Conservation (phyloP, 169 alveolate species). For the Plasmodium fragile region DNA sequence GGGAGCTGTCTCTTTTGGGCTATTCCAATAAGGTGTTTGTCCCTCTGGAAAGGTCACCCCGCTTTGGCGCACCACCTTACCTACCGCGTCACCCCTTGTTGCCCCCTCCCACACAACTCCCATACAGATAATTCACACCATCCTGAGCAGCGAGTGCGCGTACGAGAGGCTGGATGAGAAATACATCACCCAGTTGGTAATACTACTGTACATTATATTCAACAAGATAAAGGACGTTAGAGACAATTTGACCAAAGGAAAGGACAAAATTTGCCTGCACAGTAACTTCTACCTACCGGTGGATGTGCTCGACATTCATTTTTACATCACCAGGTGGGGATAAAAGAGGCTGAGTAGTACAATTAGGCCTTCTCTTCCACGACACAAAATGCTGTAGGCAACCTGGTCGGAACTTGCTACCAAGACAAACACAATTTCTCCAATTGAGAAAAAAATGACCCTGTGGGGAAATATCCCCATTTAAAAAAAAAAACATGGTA, state of each 20-base stretch:
- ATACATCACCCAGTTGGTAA: conserved; percentile 13
- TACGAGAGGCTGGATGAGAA: conserved; percentile 10
- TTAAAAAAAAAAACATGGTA: background rate
- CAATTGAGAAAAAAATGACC: background rate
- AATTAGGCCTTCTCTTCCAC: background rate
- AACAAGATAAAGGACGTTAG: conserved; percentile 30
- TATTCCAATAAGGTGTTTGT: background rate
- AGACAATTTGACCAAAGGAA: background rate
- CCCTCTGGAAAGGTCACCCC: background rate
- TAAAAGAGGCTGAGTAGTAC: background rate
- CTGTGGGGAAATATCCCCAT: background rate
- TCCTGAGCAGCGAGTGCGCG: conserved; percentile 5
- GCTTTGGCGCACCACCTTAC: background rate
- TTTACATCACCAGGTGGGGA: conserved; percentile 41
- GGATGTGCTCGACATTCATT: conserved; percentile 35
- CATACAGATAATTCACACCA: conserved; percentile 37
- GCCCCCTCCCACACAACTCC: background rate
- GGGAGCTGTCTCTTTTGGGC: background rate
- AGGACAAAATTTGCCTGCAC: conserved; percentile 44
- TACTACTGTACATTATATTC: conserved; percentile 41
- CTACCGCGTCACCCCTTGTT: background rate
- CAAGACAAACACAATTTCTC: background rate
- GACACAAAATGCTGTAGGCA: background rate
- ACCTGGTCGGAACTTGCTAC: background rate
- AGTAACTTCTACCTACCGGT: conserved; percentile 25